Conservation (phyloP, 495 filamentous ascomycete genomes). For the Penicillium turbatum region DNA sequence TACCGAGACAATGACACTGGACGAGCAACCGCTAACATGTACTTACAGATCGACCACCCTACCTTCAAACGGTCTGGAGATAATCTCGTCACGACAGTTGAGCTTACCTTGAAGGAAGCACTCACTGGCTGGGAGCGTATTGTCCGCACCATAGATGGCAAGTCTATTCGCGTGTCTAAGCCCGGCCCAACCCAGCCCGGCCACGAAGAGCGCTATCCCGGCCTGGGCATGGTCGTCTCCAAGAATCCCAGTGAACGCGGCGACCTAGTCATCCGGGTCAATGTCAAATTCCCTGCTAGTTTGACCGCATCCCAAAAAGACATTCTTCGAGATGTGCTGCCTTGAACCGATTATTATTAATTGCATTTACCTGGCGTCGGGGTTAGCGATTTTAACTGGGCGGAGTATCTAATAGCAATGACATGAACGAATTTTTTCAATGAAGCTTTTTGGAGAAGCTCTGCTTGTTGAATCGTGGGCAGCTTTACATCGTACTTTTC, state of each 20-base stretch:
- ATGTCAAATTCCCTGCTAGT: slow-evolving; percentile 80
- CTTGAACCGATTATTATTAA: slow-evolving; percentile 18
- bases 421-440: background rate
- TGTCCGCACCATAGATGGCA: slow-evolving; percentile 89
- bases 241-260: slow-evolving; percentile 82
- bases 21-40: slow-evolving; percentile 19
- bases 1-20: background rate
- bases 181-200: slow-evolving; percentile 81
- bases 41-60: slow-evolving; percentile 70
- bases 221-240: slow-evolving; percentile 84
- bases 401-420: slow-evolving; percentile 17
- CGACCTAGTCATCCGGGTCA: slow-evolving; percentile 83
- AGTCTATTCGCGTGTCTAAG: slow-evolving; percentile 69
- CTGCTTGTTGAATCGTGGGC: too few species aligned
- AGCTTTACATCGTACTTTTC: too few species aligned
- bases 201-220: slow-evolving; percentile 73
- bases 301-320: slow-evolving; percentile 73
- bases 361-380: slow-evolving; percentile 35
- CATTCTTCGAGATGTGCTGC: slow-evolving; percentile 70
- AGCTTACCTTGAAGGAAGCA: slow-evolving; percentile 91
- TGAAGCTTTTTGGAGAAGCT: background rate
- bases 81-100: slow-evolving; percentile 70
- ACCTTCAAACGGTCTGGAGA: slow-evolving; percentile 81
- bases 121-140: slow-evolving; percentile 90
- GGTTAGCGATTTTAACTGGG: slow-evolving; percentile 16